These are phyloP conservation scores for Acanthamoeba castellanii DNA, from an alignment of 208 protist species.

Conservation along the genomic window DNA sequence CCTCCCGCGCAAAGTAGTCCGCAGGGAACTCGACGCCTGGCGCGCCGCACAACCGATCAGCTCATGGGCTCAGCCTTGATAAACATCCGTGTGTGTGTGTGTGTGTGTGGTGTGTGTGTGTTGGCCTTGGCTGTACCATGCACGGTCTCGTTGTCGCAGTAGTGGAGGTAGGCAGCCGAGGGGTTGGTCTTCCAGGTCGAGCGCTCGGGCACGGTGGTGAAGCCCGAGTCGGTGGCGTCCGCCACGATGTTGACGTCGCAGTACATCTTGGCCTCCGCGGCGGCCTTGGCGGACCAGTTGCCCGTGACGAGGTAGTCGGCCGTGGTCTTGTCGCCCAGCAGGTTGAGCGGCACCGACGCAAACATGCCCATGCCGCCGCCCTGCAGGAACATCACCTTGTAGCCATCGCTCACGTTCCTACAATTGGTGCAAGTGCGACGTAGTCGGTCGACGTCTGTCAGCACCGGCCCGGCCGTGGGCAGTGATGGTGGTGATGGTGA, in stretches of 20 bases:
- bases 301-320: constrained; percentile 92
- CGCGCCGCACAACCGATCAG: not conserved
- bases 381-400: constrained; percentile 90
- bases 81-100: not conserved
- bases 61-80: not conserved
- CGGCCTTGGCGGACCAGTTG: constrained; percentile 91
- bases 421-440: not conserved
- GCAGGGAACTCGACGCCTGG: constrained; percentile 76
- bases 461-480: too few relatives aligned
- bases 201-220: constrained; percentile 77
- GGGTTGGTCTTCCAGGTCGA: constrained; percentile 83
- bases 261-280: constrained; percentile 84
- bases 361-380: constrained; percentile 91
- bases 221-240: constrained; percentile 77
- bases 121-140: constrained; percentile 83
- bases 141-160: constrained; percentile 93
- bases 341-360: constrained; percentile 90
- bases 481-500: not conserved
- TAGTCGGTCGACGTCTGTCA: not conserved
- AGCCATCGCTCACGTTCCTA: constrained; percentile 88
- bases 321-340: constrained; percentile 82
- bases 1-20: constrained; percentile 63
- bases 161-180: constrained; percentile 89
- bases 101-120: too few relatives aligned
- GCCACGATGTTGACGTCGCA: constrained; percentile 85